Base-by-base conservation (phyloP, 75 land plant species). In the Azolla pinnata region DNA sequence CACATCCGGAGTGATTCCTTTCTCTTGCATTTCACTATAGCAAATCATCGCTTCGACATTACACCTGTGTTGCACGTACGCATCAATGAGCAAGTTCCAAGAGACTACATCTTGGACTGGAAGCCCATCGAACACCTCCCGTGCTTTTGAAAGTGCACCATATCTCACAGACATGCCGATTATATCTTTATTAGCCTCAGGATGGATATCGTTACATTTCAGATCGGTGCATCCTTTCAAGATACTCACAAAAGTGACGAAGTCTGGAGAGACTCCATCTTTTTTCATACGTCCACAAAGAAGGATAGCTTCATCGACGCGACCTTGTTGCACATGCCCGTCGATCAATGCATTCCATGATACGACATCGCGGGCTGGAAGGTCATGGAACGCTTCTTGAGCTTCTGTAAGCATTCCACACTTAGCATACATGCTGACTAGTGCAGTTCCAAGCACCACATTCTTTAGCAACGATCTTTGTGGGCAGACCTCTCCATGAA, bases 331-430 rank as follows among this genome's bases (percentile, higher is more conserved):
- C 1, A 53, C 73, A 54, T 69, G 60, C 31, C 64, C 75, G 4
- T 56, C 35, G 26, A 84, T 77, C 63, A 84, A 59, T 0, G 78
- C 69, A 62, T 74, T 85, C 88, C 88, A 85, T 5, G 84, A 78
- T 9, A 81, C 82, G 16, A 76, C 81, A 68, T 73, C 74, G 50
- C 67, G 70, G 0, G 34, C 18, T 20, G 60, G 30, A 21, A 79
- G 73, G 9, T 40, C 56, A 29, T 54, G 40, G 53, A 81, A 85
- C 53, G 81, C 59, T 21, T 56, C 1, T 29, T 38, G 19, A 1
- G 81, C 81, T 19, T 44, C 17, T 29, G 54, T 71, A 35, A 75
- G 30, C 30, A 64, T 55, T 33, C 70, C 71, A 63, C 79, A 79
- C 18, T 62, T 44, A 0, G 44, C 68, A 49, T 85, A 85, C 44